Conservation (phyloP, 148 eudicot genomes). For the Agrostemma githago region DNA sequence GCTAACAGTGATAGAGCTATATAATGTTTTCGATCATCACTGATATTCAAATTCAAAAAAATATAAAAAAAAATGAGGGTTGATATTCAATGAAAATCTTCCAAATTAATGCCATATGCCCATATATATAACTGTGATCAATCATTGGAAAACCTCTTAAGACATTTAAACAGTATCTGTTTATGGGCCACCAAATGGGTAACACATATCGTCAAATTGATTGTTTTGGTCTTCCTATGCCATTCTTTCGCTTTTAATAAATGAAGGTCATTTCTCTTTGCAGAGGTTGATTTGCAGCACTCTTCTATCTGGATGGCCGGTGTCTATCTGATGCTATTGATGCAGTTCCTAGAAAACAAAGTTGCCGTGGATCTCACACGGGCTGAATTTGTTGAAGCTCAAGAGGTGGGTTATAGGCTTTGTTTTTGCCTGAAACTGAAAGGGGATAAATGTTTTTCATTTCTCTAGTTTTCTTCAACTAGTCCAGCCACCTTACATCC, state of each 20-base stretch:
- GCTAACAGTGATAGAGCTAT: too few relatives aligned
- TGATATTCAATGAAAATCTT: too few relatives aligned
- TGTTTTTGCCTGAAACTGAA: not conserved
- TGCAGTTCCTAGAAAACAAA: constrained; percentile 98
- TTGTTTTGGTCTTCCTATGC: not conserved
- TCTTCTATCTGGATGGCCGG: constrained; percentile 97
- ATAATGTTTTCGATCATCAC: too few relatives aligned
- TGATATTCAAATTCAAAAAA: too few relatives aligned
- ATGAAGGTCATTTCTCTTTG: constrained; percentile 13
- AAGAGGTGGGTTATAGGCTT: constrained; percentile 60
- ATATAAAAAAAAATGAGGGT: too few relatives aligned
- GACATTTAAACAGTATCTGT: too few relatives aligned
- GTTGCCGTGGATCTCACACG: constrained; percentile 91
- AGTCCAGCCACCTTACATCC: not conserved
- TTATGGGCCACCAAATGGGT: too few relatives aligned
- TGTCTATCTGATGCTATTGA: constrained; percentile 81
- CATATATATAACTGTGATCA: too few relatives aligned
- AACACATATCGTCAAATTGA: too few relatives aligned
- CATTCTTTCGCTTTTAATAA: not conserved
- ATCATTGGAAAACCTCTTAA: too few relatives aligned
- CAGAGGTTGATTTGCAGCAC: constrained; percentile 94
- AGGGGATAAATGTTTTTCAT: not conserved
- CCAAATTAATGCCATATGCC: too few relatives aligned
- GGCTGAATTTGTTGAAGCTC: constrained; percentile 92
- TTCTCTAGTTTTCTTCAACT: not conserved